Evolutionary conservation across 176 grass and related monocot genomes (phyloP), one percentile per base, ranked within the genome.

Genomic region (Tuctoria greenei): DNA sequence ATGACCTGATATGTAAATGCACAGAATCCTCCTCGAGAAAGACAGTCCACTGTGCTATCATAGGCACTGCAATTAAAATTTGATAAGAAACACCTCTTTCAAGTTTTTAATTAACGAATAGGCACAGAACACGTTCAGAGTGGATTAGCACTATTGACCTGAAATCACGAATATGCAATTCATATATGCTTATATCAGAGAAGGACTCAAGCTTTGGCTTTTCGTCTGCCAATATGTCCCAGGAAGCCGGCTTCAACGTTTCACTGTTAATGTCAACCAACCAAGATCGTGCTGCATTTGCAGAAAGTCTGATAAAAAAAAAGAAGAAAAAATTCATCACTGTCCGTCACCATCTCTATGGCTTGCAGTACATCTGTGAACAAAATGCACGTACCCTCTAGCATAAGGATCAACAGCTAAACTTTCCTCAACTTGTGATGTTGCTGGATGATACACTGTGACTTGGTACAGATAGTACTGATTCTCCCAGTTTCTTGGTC

Each of bases 141-240:
- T 20, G 0, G 0, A 41, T 61, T 16, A 62, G 43, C 44, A 24
- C 15, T 74, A n/a, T 42, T 76, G 9, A 93, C 93, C 93, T 97
- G 38, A 97, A 97, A 91, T 97, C 94, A 44, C 94, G 91, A 81
- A 97, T 89, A 74, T 97, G 91, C 84, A 97, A 67, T 77, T 97
- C 91, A 73, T 97, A 91, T 74, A 97, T 87, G 67, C 81, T 97
- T 90, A 93, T 91, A 62, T 93, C 90, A 87, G 94, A 90, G 76
- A 93, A 91, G 36, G 90, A 97, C 81, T 81, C 79, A 83, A 91
- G 81, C 37, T 72, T 67, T 67, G 94, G 91, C 73, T 93, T 97
- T 82, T 91, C 86, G 75, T 89, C 69, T 56, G 61, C 84, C 78
- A 97, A 81, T 73, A 81, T 61, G 82, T 97, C 86, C 94, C 90